Evolutionary conservation across 306 rosid genomes (phyloP).

Genomic region (Prunus salicina): DNA sequence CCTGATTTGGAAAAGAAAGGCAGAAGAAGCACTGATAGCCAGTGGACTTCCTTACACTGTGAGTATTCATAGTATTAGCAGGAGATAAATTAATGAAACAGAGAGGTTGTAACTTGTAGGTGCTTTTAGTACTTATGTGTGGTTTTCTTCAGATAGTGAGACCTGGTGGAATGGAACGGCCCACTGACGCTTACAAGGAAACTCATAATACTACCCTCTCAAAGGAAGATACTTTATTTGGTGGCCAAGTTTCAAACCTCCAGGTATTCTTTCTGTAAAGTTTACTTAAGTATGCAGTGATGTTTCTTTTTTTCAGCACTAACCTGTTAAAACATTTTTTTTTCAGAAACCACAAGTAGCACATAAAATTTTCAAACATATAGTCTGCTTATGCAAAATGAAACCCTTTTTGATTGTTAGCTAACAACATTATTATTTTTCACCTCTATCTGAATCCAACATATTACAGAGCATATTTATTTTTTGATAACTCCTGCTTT

Average conservation of each 20-base stretch:
- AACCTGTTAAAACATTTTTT: neutral
- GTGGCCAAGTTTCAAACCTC: constrained; percentile 94
- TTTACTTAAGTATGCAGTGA: constrained; percentile 2
- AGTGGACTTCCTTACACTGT: constrained; percentile 95
- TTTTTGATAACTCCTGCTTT: neutral
- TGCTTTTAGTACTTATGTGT: constrained; percentile 12
- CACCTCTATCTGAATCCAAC: neutral
- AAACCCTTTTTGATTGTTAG: neutral
- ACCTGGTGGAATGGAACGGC: constrained; percentile 99
- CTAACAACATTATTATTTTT: neutral
- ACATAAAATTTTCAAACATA: neutral
- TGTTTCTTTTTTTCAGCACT: constrained; percentile 1
- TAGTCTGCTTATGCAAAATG: neutral
- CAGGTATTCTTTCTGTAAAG: constrained; percentile 52
- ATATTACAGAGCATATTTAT: neutral
- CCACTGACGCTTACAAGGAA: constrained; percentile 95
- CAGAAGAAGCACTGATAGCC: constrained; percentile 86
- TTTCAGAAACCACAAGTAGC: neutral
- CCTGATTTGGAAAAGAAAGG: constrained; percentile 91
- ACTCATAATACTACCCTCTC: constrained; percentile 87
- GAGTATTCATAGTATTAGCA: constrained; percentile 32
- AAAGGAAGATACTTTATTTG: constrained; percentile 81
- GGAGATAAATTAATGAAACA: constrained; percentile 1
- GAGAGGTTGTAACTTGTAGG: neutral
- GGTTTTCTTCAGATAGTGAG: constrained; percentile 82